Percentiles rank a stretch among this genome's conserved stretches.
These are phyloP conservation scores for Hanseniaspora nectarophila DNA, from an alignment of 805 yeast genomes.

Conservation along the genomic window DNA sequence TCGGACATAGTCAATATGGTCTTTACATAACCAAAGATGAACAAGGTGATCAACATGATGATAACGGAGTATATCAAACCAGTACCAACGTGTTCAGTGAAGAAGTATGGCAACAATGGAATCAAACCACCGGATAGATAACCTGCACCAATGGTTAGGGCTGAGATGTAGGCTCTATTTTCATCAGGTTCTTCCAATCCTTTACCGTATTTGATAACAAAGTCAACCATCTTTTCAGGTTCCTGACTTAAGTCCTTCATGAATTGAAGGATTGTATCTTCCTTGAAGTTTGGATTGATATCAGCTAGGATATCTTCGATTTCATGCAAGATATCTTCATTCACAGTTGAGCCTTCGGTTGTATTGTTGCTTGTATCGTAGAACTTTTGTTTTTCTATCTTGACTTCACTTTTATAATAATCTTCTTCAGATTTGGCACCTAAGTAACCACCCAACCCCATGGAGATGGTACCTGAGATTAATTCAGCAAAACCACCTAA, in stretches of 20 bases:
- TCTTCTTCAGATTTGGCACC: conserved; percentile 87
- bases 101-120: conserved; percentile 85
- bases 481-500: conserved; percentile 98
- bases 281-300: conserved; percentile 45
- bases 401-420: conserved; percentile 60
- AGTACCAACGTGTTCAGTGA: conserved; percentile 57
- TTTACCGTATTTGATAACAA: conserved; percentile 74
- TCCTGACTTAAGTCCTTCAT: conserved; percentile 65
- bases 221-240: conserved; percentile 72
- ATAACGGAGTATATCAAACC: conserved; percentile 66
- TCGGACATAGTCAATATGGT: conserved; percentile 76
- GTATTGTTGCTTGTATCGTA: conserved; percentile 47
- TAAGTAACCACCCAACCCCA: conserved; percentile 94
- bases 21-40: conserved; percentile 76
- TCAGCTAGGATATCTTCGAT: conserved; percentile 71
- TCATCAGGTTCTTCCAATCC: conserved; percentile 95
- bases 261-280: conserved; percentile 60
- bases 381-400: conserved; percentile 54
- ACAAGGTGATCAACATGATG: conserved; percentile 75
- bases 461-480: conserved; percentile 90
- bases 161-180: conserved; percentile 77
- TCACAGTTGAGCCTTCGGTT: conserved; percentile 32
- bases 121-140: conserved; percentile 88
- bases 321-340: conserved; percentile 35
- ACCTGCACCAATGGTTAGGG: conserved; percentile 77